Evolutionary conservation across 73 alveolate genomes (phyloP), one percentile per base, ranked within the genome.

Genomic region (Durusdinium trenchii): DNA sequence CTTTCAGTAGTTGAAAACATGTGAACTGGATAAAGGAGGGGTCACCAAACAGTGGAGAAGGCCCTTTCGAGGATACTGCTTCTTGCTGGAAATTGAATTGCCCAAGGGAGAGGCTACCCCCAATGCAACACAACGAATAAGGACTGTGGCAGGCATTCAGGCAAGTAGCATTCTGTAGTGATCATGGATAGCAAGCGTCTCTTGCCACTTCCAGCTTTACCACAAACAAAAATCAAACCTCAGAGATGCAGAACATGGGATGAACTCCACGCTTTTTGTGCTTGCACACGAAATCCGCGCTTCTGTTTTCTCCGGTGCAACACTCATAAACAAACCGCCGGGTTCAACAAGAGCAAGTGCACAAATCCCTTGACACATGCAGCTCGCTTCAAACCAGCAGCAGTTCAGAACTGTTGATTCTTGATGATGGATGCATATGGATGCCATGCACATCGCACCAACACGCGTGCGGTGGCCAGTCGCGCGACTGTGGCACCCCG

Each of bases 181-280:
- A 89, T 89, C 73, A 64, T n/a, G 28, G 86, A 64, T 7, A 89
- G 96, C 71, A 89, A 73, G 43, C 86, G 43, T 5, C 69, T 46
- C 51, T 89, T 89, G 45, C 96, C 96, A n/a, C 42, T 45, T 50
- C 73, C 69, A 6, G 96, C n/a, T 40, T 46, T 48, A 51, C 96
- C 96, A 28, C 50, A 45, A 14, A 89, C 85, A 73, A 43, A 89
- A 71, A 89, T 45, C 86, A 89, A 46, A 32, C 96, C 96, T 89
- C 64, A 38, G 69, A 2, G 16, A 7, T 3, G 30, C 32, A 42
- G 57, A 76, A 36, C 18, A 12, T 4, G 69, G 30, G n/a, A 57
- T 57, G 69, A n/a, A n/a, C n/a, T n/a, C n/a, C n/a, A n/a, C n/a
- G n/a, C n/a, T n/a, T n/a, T n/a, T n/a, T n/a, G n/a, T n/a, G n/a